Base-by-base conservation (phyloP, 2,329 filamentous ascomycete species). In the Colletotrichum orbiculare region DNA sequence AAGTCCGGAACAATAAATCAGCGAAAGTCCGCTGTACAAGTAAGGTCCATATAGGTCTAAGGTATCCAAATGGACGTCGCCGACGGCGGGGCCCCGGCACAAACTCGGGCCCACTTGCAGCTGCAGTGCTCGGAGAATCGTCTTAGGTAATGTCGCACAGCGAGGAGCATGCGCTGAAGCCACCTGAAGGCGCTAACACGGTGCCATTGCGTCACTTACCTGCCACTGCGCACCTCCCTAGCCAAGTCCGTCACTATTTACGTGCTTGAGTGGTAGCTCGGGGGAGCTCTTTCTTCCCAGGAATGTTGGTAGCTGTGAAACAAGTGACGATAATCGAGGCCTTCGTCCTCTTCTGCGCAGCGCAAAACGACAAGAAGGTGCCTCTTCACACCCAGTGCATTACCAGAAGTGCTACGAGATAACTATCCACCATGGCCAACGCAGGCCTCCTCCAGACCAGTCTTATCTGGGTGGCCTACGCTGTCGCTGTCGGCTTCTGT, bases 381-480 rank as follows among this genome's bases (percentile, higher is more conserved):
- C 13, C 43, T 33, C 17, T 15, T 5, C 3, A 25, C 25, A 25
- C 3, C 25, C 25, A 25, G 25, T 5, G 25, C 25, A 25, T 56
- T 25, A 10, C 43, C 8, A 49, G 39, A 47, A 11, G 17, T 17
- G 47, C 35, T 46, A 48, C 52, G 33, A 47, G 25, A 25, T 17
- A 37, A 33, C 42, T 6, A 57, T 42, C 15, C 42, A 54, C 17
- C 66, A 79, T 80, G 77, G 79, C 79, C 69, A 69, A 77, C 72
- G 82, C 83, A 67, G 84, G 84, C 73, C 83, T 96, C 75, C 87
- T 97, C 68, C 94, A 96, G 77, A 91, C 91, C 60, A 93, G 92
- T 74, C 85, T 98, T 70, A 98, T 98, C 78, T 99, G 96, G 96
- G 89, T 96, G 67, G 88, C 94, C 58, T 99, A 98, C 77, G 93